Conservation (phyloP, 2,329 filamentous ascomycete species). For the Nemania sp. region DNA sequence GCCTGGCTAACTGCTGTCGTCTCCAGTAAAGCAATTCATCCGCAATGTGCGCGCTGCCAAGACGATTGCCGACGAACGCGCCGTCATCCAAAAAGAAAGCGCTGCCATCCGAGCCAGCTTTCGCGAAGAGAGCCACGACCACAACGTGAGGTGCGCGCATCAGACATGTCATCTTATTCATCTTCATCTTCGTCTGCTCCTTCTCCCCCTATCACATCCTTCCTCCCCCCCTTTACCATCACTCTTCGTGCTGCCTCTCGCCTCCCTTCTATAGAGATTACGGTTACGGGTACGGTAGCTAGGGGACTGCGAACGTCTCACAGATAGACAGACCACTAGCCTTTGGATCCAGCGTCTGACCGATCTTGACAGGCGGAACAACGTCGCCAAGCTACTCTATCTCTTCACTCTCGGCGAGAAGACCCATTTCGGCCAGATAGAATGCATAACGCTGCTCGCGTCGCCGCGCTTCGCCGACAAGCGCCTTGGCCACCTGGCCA, state of each 20-base stretch:
- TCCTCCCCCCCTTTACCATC: not conserved
- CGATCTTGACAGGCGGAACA: conserved; percentile 74
- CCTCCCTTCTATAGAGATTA: no score
- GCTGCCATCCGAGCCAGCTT: conserved; percentile 97
- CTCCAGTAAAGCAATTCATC: conserved; percentile 96
- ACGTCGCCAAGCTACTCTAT: conserved; percentile 97
- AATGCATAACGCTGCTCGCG: conserved; percentile 95
- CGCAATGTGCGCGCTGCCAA: conserved; percentile 98
- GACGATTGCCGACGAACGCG: conserved; percentile 97
- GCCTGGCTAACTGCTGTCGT: conserved; percentile 3
- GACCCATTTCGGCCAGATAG: conserved; percentile 98
- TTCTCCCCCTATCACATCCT: not conserved
- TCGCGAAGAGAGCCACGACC: conserved; percentile 92
- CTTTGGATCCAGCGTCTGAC: conserved; percentile 19
- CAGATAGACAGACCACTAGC: no score
- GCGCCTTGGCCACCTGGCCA: conserved; percentile 90
- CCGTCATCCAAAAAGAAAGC: conserved; percentile 98
- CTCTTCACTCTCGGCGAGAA: conserved; percentile 96
- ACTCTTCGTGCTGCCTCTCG: no score
- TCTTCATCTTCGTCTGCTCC: no score
- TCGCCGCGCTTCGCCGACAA: conserved; percentile 98
- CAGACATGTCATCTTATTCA: not conserved
- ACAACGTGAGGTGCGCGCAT: conserved; percentile 73
- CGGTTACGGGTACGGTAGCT: no score
- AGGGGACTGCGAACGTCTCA: no score